Evolutionary conservation across 257 asterid genomes (phyloP), one percentile per base, ranked within the genome.

Genomic region (Catharanthus roseus): DNA sequence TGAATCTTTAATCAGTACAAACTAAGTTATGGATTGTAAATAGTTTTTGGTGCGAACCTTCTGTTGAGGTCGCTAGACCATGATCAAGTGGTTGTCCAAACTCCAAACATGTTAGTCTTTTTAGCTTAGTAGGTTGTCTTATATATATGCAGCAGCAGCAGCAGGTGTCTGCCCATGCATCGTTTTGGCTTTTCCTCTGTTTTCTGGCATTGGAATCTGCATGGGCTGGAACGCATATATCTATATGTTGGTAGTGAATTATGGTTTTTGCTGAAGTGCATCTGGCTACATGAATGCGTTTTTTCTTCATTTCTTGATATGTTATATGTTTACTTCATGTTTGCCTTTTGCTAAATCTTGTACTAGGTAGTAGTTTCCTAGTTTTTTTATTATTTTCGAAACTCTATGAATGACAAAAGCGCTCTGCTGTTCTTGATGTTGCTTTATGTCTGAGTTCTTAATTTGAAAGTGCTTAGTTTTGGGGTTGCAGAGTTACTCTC

Each of bases 21-120:
- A 19, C 0, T 10, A 23, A 45, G 58, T 16, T 23, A 18, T 49
- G 23, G 51, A 23, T 5, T 60, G 34, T 57, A 74, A 55, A 41
- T 74, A 67, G 57, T 56, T 33, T 33, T n/a, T 16, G 62, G 54
- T 34, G 64, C 47, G 63, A 34, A 74, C 74, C 64, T n/a, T 74
- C 56, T 29, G 64, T n/a, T 21, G 2, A 63, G 69, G 51, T 23
- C 8, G 39, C 36, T 8, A 51, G 31, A 10, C 45, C 26, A 19
- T 57, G 31, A n/a, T n/a, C n/a, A 11, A 31, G 19, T 36, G 44
- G 5, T 70, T 11, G 38, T n/a, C 11, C 21, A 21, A 9, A 21
- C 7, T 13, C 18, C 42, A 26, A 31, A 39, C 16, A 38, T n/a
- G 6, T 38, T 23, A 36, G 54, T 56, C 10, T 41, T 6, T 1